Evolutionary conservation across 2,329 filamentous ascomycete species (phyloP).

Genomic region (Ophiostoma perfectum): DNA sequence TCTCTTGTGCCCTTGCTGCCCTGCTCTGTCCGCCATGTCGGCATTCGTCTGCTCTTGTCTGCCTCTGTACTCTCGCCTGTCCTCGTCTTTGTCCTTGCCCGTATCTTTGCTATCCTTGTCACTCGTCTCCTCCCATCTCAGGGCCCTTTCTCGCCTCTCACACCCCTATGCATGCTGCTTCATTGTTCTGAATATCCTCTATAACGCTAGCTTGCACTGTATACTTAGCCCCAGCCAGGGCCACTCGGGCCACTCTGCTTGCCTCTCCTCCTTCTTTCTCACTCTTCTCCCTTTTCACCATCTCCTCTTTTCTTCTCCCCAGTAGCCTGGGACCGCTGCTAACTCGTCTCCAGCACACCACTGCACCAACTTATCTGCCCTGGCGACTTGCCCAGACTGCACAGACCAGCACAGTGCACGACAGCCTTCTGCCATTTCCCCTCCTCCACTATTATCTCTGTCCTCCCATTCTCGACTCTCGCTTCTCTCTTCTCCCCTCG

Average conservation of each 20-base stretch:
- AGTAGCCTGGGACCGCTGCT: not conserved
- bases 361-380: not conserved
- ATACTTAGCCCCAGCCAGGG: not conserved
- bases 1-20: too few species aligned
- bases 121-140: not conserved
- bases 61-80: not conserved
- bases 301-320: not conserved
- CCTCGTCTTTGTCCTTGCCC: not conserved
- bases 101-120: not conserved
- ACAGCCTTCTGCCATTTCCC: constrained; percentile 10
- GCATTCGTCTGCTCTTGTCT: not conserved
- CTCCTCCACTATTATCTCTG: constrained; percentile 11
- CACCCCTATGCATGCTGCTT: not conserved
- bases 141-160: not conserved
- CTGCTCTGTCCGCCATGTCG: too few species aligned
- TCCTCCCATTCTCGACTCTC: constrained; percentile 13
- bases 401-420: constrained; percentile 1
- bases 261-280: not conserved
- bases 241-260: not conserved
- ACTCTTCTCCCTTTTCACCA: not conserved
- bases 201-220: not conserved
- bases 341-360: not conserved
- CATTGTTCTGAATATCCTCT: not conserved
- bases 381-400: not conserved
- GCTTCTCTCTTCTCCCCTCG: constrained; percentile 11